These are phyloP conservation scores for Aethionema arabicum DNA, from an alignment of 345 rosid genomes.

Conservation along the genomic window DNA sequence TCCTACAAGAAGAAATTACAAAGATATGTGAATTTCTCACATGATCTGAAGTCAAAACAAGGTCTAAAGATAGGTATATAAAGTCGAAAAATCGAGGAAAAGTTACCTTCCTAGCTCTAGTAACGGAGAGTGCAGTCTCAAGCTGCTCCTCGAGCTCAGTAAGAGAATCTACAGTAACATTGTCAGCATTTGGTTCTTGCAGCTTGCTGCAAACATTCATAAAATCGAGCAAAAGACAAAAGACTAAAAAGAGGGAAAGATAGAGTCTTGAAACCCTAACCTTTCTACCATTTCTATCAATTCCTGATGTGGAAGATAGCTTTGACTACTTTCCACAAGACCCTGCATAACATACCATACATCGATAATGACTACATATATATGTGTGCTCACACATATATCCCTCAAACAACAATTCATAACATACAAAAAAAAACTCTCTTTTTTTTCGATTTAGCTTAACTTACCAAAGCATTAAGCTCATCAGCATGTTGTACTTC, in stretches of 20 bases:
- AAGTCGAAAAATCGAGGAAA: too few species aligned
- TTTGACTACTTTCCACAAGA: slow-evolving; percentile 1
- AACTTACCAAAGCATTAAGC: slow-evolving; percentile 20
- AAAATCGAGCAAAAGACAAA: not conserved
- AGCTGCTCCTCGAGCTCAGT: slow-evolving; percentile 25
- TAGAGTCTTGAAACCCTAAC: slow-evolving; percentile 10
- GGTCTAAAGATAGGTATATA: not conserved
- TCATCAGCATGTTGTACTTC: slow-evolving; percentile 16
- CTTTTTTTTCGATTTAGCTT: not conserved
- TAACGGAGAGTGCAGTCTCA: slow-evolving; percentile 22
- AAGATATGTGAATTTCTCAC: not conserved
- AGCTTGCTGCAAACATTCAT: slow-evolving; percentile 25
- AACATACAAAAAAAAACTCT: too few species aligned
- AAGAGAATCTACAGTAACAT: slow-evolving; percentile 21
- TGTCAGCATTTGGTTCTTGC: slow-evolving; percentile 12
- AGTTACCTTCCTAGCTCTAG: slow-evolving; percentile 34
- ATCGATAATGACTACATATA: too few species aligned
- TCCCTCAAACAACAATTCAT: too few species aligned
- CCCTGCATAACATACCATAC: slow-evolving; percentile 21
- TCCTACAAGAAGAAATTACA: slow-evolving; percentile 12
- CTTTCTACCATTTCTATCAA: slow-evolving; percentile 24
- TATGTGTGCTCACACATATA: too few species aligned
- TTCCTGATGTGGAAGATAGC: slow-evolving; percentile 23
- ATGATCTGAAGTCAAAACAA: not conserved
- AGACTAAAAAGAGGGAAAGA: not conserved